phyloP scores from a whole-genome alignment of 345 rosid species.

The Noccaea bulbosa region DNA sequence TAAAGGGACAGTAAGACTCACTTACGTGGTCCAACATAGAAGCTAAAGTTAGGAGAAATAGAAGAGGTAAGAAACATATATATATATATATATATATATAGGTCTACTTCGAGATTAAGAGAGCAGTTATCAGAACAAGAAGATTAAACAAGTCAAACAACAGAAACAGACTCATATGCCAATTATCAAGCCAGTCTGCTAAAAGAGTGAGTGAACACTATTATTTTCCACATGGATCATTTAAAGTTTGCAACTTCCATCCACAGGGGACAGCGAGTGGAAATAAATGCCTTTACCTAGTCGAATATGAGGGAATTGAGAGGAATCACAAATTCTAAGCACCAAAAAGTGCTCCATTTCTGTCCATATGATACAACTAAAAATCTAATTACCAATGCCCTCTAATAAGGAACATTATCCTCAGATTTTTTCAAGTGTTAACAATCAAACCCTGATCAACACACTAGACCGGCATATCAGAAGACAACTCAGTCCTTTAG shows the following conservation, averaged over 20 bases:
- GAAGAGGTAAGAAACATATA: conserved; percentile 19
- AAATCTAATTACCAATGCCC: neutral
- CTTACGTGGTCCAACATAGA: neutral
- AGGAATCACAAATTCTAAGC: conserved; percentile 8
- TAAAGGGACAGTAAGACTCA: conserved; percentile 4
- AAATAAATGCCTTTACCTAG: conserved; percentile 3
- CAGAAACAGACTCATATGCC: conserved; percentile 9
- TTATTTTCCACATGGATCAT: conserved; percentile 8
- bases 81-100: conserved; percentile 3
- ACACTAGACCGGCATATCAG: neutral
- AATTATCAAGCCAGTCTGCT: neutral
- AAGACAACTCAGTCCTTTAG: conserved; percentile 1
- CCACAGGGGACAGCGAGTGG: no score
- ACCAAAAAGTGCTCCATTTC: neutral
- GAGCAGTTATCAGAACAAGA: neutral
- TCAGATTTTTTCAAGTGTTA: neutral
- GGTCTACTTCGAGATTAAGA: neutral
- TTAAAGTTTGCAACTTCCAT: conserved; percentile 14
- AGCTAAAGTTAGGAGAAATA: conserved; percentile 3
- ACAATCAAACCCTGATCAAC: neutral
- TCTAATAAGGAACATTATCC: conserved; percentile 15
- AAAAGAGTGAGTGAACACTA: neutral
- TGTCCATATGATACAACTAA: neutral
- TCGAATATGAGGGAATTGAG: conserved; percentile 10
- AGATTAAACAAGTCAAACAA: conserved; percentile 20